Evolutionary conservation across 495 filamentous ascomycete species (phyloP).

Genomic region (Neurospora sp.): DNA sequence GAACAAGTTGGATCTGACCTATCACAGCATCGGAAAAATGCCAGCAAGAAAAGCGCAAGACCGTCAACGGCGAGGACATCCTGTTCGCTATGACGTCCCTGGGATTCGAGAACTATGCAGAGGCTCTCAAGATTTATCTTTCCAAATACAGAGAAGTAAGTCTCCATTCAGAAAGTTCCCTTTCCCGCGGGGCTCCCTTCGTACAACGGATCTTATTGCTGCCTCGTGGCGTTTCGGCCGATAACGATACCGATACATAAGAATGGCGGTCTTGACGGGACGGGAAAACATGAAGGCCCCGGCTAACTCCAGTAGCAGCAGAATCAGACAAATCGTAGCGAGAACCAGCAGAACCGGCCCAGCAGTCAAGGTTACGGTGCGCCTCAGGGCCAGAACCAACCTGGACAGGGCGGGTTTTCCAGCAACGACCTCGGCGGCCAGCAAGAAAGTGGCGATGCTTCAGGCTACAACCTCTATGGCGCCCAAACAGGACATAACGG

Average conservation of each 20-base stretch:
- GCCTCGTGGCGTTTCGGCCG: background rate
- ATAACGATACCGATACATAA: background rate
- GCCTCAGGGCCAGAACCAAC: constrained; percentile 33
- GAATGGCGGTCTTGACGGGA: background rate
- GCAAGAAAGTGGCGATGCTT: constrained; percentile 44
- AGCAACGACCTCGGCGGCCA: constrained; percentile 45
- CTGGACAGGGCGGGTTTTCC: constrained; percentile 43
- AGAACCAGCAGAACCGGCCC: constrained; percentile 58
- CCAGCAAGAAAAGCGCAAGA: constrained; percentile 98
- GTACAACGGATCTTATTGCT: background rate
- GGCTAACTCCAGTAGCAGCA: constrained; percentile 36
- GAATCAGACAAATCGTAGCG: constrained; percentile 69
- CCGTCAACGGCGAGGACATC: constrained; percentile 97
- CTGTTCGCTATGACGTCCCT: constrained; percentile 98
- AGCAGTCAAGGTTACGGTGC: constrained; percentile 60
- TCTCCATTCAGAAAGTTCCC: constrained; percentile 17
- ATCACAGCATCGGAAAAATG: constrained; percentile 91
- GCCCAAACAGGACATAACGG: constrained; percentile 63
- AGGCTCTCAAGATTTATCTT: constrained; percentile 95
- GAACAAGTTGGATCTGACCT: constrained; percentile 18
- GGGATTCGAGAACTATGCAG: constrained; percentile 97
- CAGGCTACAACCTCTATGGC: constrained; percentile 50
- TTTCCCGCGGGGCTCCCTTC: background rate
- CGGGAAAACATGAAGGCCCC: background rate
- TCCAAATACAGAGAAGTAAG: constrained; percentile 96